These are phyloP conservation scores for Chlamydomonas incerta DNA, from an alignment of 139 green algal genomes.

Conservation along the genomic window DNA sequence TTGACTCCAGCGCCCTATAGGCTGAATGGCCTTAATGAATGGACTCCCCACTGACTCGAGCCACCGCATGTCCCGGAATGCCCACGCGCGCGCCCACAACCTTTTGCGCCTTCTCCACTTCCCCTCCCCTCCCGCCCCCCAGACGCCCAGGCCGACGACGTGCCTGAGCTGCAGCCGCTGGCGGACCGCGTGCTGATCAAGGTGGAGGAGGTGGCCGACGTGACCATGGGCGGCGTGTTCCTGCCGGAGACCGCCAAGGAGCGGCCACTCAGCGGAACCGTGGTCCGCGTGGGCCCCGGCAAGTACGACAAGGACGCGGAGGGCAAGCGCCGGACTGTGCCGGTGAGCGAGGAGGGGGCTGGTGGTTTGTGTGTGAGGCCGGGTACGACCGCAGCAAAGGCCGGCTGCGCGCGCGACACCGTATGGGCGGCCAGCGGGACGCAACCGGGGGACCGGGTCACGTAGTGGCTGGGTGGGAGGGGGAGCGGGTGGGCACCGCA, in stretches of 20 bases:
- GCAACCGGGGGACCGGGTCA: no score
- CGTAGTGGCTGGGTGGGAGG: not conserved
- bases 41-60: no score
- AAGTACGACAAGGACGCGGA: slow-evolving; percentile 76
- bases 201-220: slow-evolving; percentile 77
- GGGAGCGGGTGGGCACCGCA: not conserved
- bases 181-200: slow-evolving; percentile 90
- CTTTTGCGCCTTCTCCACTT: no score
- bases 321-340: slow-evolving; percentile 69
- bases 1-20: no score
- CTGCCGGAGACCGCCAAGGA: slow-evolving; percentile 92
- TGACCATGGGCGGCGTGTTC: slow-evolving; percentile 93
- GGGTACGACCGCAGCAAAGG: no score
- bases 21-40: no score
- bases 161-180: slow-evolving; percentile 88
- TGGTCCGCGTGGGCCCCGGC: slow-evolving; percentile 79
- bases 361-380: no score
- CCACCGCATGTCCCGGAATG: no score
- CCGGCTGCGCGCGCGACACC: no score
- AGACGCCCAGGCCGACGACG: slow-evolving; percentile 85
- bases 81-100: no score
- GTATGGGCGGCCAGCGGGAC: not conserved
- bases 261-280: slow-evolving; percentile 77
- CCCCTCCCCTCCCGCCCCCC: not conserved
- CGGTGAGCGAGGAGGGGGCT: slow-evolving; percentile 35